phyloP scores from a whole-genome alignment of 164 flowering plant species.

The Vitis rupestris region DNA sequence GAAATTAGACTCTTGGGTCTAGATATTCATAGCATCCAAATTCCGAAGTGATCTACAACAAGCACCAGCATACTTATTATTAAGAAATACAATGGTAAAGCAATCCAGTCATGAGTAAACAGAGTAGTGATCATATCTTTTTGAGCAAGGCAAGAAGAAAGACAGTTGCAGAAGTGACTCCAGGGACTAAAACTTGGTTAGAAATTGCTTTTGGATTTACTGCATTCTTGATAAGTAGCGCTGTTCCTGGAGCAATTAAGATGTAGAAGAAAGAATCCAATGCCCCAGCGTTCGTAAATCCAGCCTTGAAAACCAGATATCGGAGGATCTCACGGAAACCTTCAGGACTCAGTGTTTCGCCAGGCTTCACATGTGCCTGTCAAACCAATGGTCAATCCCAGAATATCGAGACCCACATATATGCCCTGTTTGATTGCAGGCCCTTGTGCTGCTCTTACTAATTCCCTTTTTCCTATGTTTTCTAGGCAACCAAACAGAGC shows the following conservation, averaged over 20 bases:
- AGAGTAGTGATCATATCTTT: constrained; percentile 37
- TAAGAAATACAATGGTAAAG: no score
- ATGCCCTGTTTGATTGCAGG: no score
- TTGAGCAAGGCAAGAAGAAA: constrained; percentile 46
- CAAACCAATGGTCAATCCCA: no score
- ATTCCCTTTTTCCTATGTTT: no score
- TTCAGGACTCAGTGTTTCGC: constrained; percentile 36
- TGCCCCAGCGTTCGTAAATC: constrained; percentile 46
- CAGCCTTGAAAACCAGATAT: constrained; percentile 30
- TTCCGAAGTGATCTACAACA: no score
- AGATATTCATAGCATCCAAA: no score
- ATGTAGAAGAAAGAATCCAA: constrained; percentile 38
- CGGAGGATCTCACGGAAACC: constrained; percentile 42
- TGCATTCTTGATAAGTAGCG: constrained; percentile 38
- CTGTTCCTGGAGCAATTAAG: constrained; percentile 43
- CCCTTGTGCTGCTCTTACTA: no score
- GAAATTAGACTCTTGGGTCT: no score
- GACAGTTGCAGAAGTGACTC: constrained; percentile 60
- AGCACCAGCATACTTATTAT: no score
- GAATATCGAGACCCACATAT: no score
- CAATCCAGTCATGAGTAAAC: no score
- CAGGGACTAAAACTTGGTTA: constrained; percentile 50
- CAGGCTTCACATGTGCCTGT: background rate
- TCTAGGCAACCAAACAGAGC: no score
- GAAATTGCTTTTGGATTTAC: constrained; percentile 34